Base-by-base conservation (phyloP, 148 eudicot genomes). In the Chenopodium suecicum region DNA sequence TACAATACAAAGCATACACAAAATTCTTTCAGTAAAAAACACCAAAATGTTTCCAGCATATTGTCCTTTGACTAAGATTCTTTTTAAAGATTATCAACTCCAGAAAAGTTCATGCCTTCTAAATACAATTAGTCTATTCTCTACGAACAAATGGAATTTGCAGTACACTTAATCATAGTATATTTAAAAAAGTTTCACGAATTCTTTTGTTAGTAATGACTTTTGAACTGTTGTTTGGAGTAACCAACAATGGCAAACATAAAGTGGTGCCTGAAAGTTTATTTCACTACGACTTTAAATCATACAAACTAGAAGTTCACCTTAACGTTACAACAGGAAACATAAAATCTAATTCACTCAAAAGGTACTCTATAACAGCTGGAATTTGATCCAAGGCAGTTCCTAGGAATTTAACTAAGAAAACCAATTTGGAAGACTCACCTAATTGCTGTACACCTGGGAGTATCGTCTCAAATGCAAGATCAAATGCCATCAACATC, bases 391-490 rank as follows among this genome's bases (percentile, higher is more conserved):
- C 69, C 52, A 23, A 67, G 63, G 77, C 70, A 60, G 29, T n/a
- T 23, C 68, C 70, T 67, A 78, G 54, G 62, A 22, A 62, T 27
- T 74, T 32, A 64, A 23, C 68, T 47, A 62, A 3, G 50, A 19
- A 67, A 78, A 80, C 74, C 75, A 52, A 27, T 70, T 70, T 9
- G n/a, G 70, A 83, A 79, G 76, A 84, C 83, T 84, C 69, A 47
- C 76, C 86, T 76, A 80, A 80, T 75, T 76, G 80, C 83, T 84
- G 86, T 84, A 84, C 83, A 84, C 4, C 74, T 79, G 80, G 76
- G 73, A 46, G 31, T 76, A 34, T 69, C 14, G 27, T 68, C 54
- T 48, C 76, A 76, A 50, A 62, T 60, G 73, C 82, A 64, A 76
- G 87, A 78, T 78, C 74, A 72, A 37, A 50, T 77, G 65, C 80